Conservation (phyloP, 1,139 yeast genomes). For the Maudiozyma humilis region DNA sequence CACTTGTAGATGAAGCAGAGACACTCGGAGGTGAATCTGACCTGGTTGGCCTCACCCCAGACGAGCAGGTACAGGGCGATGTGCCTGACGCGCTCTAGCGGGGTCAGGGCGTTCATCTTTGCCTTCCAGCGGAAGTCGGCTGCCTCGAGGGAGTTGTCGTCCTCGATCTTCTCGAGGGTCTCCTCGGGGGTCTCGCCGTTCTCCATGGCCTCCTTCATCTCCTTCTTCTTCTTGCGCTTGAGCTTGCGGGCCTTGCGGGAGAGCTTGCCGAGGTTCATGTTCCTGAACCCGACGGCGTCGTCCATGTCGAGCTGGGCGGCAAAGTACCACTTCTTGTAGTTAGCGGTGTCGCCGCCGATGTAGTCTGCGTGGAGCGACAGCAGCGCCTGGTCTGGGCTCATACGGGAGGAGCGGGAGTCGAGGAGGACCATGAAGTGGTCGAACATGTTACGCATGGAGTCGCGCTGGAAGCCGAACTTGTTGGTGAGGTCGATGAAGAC, state of each 20-base stretch:
- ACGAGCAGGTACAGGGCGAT: conserved; percentile 78
- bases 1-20: conserved; percentile 89
- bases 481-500: conserved; percentile 82
- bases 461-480: conserved; percentile 95
- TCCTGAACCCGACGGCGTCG: conserved; percentile 68
- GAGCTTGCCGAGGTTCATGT: conserved; percentile 70
- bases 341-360: conserved; percentile 89
- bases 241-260: conserved; percentile 47
- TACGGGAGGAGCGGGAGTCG: conserved; percentile 92
- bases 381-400: conserved; percentile 94
- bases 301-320: conserved; percentile 86
- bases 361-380: conserved; percentile 91
- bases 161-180: conserved; percentile 62
- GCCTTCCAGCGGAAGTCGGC: conserved; percentile 81
- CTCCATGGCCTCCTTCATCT: conserved; percentile 38
- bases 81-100: conserved; percentile 81
- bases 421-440: conserved; percentile 89
- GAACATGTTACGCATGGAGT: conserved; percentile 92
- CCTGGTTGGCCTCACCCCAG: conserved; percentile 99
- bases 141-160: conserved; percentile 72
- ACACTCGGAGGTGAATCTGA: conserved; percentile 88
- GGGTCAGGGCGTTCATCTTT: conserved; percentile 60
- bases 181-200: conserved; percentile 40
- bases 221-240: conserved; percentile 54
- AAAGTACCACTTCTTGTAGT: conserved; percentile 92